These are phyloP conservation scores for Saturnispora ahearnii DNA, from an alignment of 805 yeast genomes.

Conservation along the genomic window DNA sequence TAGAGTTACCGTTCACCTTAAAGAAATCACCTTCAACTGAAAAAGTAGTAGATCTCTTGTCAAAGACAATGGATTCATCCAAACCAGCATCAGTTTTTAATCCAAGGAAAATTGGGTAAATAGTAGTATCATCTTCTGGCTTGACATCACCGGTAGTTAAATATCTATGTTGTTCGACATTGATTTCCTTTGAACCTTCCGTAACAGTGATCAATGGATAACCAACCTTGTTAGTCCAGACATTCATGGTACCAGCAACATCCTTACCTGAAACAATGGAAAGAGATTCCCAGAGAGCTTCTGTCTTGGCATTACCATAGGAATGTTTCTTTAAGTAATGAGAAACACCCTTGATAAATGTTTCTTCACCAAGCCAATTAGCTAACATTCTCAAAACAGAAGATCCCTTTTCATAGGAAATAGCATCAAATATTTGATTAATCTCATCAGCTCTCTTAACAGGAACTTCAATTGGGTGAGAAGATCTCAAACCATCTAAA, in stretches of 20 bases:
- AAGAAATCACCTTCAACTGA: slow-evolving; percentile 25
- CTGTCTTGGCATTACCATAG: slow-evolving; percentile 64
- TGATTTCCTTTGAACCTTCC: slow-evolving; percentile 23
- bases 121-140: slow-evolving; percentile 50
- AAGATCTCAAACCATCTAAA: slow-evolving; percentile 51
- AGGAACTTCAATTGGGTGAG: slow-evolving; percentile 84
- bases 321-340: slow-evolving; percentile 54
- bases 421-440: slow-evolving; percentile 75
- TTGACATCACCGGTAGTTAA: slow-evolving; percentile 57
- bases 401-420: slow-evolving; percentile 76
- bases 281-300: slow-evolving; percentile 63
- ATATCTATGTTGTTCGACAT: slow-evolving; percentile 51
- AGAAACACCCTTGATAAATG: slow-evolving; percentile 67
- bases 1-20: slow-evolving; percentile 44
- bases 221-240: slow-evolving; percentile 70
- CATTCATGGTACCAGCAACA: slow-evolving; percentile 51
- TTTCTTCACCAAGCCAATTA: slow-evolving; percentile 58
- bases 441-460: slow-evolving; percentile 74
- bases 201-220: slow-evolving; percentile 59
- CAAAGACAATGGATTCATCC: slow-evolving; percentile 24
- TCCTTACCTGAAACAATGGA: slow-evolving; percentile 59
- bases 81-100: slow-evolving; percentile 23
- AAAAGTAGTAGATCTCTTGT: slow-evolving; percentile 18
- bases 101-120: slow-evolving; percentile 50
- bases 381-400: slow-evolving; percentile 71